Conservation (phyloP, 495 filamentous ascomycete species). For the Polyplosphaeria fusca region DNA sequence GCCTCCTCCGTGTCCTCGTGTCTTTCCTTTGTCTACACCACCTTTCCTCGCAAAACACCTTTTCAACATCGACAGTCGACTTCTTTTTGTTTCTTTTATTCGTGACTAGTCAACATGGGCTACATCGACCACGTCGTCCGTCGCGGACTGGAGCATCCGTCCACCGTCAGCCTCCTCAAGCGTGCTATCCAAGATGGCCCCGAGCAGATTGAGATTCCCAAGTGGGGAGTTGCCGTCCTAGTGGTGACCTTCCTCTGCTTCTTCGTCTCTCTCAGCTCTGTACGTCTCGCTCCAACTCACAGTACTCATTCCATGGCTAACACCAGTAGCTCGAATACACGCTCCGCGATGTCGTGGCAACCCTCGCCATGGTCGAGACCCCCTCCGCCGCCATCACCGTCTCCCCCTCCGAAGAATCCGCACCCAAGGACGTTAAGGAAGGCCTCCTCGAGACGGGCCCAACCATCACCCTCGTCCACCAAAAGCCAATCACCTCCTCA, state of each 20-base stretch:
- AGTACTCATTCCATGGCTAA: too few species aligned
- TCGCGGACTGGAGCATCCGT: conserved; percentile 18
- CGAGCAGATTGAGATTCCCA: conserved; percentile 21
- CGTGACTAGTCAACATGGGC: conserved; percentile 20
- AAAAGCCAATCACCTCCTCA: conserved; percentile 57
- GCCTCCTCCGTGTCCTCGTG: not conserved
- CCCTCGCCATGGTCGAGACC: conserved; percentile 61
- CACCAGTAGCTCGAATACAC: conserved; percentile 53
- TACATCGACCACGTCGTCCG: conserved; percentile 23
- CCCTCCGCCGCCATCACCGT: conserved; percentile 58
- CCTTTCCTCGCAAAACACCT: not conserved
- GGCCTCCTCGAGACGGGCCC: conserved; percentile 32
- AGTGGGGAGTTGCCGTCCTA: conserved; percentile 20
- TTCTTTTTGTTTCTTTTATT: not conserved
- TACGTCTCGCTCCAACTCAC: not conserved
- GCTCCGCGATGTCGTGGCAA: conserved; percentile 55
- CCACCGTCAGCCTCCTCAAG: conserved; percentile 7
- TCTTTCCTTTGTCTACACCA: conserved; percentile 4
- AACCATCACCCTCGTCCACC: conserved; percentile 42
- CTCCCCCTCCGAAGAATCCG: conserved; percentile 33
- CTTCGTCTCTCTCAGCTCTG: conserved; percentile 30
- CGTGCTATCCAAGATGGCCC: conserved; percentile 8
- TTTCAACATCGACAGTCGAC: not conserved
- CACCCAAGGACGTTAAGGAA: conserved; percentile 38
- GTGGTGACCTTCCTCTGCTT: conserved; percentile 28